A percentile compares a stretch with the other conserved stretches of the same genome.
Evolutionary conservation across 371 early-diverging fungal genomes (phyloP).

Genomic region (Rhizomucor miehei): DNA sequence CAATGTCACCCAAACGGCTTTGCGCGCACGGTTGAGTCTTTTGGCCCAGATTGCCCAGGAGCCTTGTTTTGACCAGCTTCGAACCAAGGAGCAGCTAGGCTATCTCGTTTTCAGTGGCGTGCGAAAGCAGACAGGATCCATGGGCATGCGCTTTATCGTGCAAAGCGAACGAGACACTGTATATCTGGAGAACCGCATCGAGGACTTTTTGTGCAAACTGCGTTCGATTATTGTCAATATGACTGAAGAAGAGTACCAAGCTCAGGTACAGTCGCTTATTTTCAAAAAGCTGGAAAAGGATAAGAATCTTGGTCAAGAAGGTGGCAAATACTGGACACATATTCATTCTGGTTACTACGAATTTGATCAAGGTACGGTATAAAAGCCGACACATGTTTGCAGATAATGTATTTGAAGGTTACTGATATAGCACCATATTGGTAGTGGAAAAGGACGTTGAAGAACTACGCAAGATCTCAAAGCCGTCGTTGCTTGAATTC

Average conservation of each 20-base stretch:
- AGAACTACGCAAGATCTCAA: slow-evolving; percentile 48
- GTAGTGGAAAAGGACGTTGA: slow-evolving; percentile 54
- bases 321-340: slow-evolving; percentile 75
- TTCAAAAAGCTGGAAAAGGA: slow-evolving; percentile 78
- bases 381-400: not conserved
- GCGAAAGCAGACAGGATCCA: slow-evolving; percentile 58
- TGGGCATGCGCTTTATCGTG: slow-evolving; percentile 75
- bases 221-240: slow-evolving; percentile 57
- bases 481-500: slow-evolving; percentile 57
- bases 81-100: slow-evolving; percentile 89
- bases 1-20: slow-evolving; percentile 46
- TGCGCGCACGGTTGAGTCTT: slow-evolving; percentile 69
- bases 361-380: slow-evolving; percentile 62
- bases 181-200: slow-evolving; percentile 82
- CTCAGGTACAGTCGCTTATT: slow-evolving; percentile 72
- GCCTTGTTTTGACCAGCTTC: slow-evolving; percentile 89
- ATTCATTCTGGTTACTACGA: slow-evolving; percentile 81
- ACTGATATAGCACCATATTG: no score
- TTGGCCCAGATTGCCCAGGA: slow-evolving; percentile 79
- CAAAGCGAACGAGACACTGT: slow-evolving; percentile 87
- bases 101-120: slow-evolving; percentile 77
- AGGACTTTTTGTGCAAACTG: slow-evolving; percentile 66
- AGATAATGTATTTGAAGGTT: not conserved
- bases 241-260: slow-evolving; percentile 70
- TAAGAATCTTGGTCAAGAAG: slow-evolving; percentile 82